A percentile compares a stretch with the other conserved stretches of the same genome.
Conservation (phyloP, 2,329 filamentous ascomycete species). For the Calonectria montana region DNA sequence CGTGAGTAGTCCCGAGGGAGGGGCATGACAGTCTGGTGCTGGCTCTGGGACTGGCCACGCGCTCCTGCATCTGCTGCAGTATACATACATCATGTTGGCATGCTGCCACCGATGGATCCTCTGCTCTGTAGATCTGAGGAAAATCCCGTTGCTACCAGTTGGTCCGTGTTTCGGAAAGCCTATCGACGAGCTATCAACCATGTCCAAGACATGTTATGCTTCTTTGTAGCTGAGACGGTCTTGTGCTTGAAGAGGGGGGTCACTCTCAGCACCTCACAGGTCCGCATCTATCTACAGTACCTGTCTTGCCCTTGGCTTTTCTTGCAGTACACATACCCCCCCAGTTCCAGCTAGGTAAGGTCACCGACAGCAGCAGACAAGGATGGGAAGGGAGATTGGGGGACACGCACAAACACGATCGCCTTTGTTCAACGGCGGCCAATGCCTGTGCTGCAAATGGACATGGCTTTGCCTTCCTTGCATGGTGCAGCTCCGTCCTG, state of each 20-base stretch:
- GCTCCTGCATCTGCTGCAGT: slow-evolving; percentile 10
- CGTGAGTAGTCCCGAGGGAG: neutral
- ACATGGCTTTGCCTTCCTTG: slow-evolving; percentile 35
- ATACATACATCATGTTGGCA: slow-evolving; percentile 4
- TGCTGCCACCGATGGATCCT: slow-evolving; percentile 7
- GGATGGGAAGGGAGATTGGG: slow-evolving; percentile 30
- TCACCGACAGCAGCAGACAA: slow-evolving; percentile 9
- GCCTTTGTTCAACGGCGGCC: slow-evolving; percentile 32
- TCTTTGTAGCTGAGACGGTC: neutral
- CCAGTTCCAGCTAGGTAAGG: slow-evolving; percentile 6
- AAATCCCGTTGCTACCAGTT: neutral
- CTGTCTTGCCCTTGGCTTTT: slow-evolving; percentile 2
- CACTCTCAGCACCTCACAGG: slow-evolving; percentile 1
- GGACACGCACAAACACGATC: slow-evolving; percentile 27
- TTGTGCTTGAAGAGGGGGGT: neutral
- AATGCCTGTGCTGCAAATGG: slow-evolving; percentile 28
- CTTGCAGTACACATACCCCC: neutral
- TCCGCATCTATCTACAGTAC: slow-evolving; percentile 5
- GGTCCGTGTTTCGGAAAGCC: neutral
- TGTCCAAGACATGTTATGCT: slow-evolving; percentile 1
- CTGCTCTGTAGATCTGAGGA: slow-evolving; percentile 2
- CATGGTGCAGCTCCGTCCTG: slow-evolving; percentile 36
- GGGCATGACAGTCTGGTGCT: slow-evolving; percentile 2
- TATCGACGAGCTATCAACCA: slow-evolving; percentile 1
- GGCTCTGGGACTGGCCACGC: slow-evolving; percentile 3